These are phyloP conservation scores for Gossypium ekmanianum DNA, from an alignment of 345 rosid species.

Conservation along the genomic window DNA sequence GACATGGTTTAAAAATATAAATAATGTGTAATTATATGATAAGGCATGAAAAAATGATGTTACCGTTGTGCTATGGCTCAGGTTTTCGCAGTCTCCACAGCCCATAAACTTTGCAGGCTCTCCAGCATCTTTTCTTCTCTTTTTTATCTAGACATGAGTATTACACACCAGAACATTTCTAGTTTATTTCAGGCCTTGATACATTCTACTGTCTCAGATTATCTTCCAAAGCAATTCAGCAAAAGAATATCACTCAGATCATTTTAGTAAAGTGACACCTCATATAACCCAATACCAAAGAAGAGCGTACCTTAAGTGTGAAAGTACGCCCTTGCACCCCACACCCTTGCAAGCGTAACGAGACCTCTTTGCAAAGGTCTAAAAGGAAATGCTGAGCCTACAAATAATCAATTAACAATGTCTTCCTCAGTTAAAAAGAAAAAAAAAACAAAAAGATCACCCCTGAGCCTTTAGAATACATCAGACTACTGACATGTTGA, in stretches of 20 bases:
- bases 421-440: constrained; percentile 7
- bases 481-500: constrained; percentile 61
- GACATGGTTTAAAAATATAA: constrained; percentile 1
- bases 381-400: constrained; percentile 68
- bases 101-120: constrained; percentile 95
- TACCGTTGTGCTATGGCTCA: constrained; percentile 85
- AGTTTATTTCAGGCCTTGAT: constrained; percentile 7
- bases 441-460: constrained; percentile 2
- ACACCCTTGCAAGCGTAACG: constrained; percentile 77
- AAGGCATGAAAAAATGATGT: constrained; percentile 8
- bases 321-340: constrained; percentile 79
- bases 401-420: constrained; percentile 23
- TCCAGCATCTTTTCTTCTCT: constrained; percentile 68
- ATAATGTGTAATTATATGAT: background rate
- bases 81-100: constrained; percentile 79
- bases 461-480: constrained; percentile 17
- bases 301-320: constrained; percentile 66
- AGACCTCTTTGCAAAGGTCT: constrained; percentile 87
- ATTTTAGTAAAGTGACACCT: background rate
- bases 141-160: constrained; percentile 55
- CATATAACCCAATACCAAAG: background rate
- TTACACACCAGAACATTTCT: constrained; percentile 13
- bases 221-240: constrained; percentile 12
- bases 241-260: constrained; percentile 13
- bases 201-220: background rate